Percentiles rank a stretch among this genome's conserved stretches.
phyloP scores from a whole-genome alignment of 345 rosid genomes.

The Populus euphratica region DNA sequence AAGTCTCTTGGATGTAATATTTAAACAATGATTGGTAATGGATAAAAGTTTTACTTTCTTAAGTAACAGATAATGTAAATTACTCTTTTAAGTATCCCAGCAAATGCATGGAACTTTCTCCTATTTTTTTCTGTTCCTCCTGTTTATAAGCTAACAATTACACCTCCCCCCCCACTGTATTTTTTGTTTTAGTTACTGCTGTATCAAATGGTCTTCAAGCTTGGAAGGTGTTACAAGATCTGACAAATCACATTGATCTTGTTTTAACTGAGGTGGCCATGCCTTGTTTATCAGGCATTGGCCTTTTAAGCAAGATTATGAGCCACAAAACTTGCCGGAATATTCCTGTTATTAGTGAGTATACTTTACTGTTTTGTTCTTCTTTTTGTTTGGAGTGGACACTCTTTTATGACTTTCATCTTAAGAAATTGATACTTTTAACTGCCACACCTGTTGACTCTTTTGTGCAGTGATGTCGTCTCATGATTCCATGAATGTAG shows the following conservation, averaged over 20 bases:
- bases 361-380: background rate
- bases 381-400: background rate
- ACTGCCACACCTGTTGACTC: slow-evolving; percentile 8
- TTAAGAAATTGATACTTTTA: background rate
- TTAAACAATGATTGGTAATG: background rate
- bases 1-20: background rate
- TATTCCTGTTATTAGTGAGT: slow-evolving; percentile 44
- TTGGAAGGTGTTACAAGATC: slow-evolving; percentile 52
- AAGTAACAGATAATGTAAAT: background rate
- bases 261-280: slow-evolving; percentile 54
- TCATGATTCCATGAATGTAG: slow-evolving; percentile 22
- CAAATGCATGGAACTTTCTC: background rate
- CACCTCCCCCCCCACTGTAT: background rate
- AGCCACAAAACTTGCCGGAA: slow-evolving; percentile 50
- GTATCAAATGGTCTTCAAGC: slow-evolving; percentile 62
- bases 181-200: slow-evolving; percentile 36
- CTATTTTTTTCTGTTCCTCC: background rate
- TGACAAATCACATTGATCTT: slow-evolving; percentile 48
- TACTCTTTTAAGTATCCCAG: background rate
- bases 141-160: background rate
- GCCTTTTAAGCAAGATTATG: slow-evolving; percentile 56
- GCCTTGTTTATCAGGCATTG: slow-evolving; percentile 55
- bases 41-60: background rate
- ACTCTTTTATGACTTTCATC: background rate
- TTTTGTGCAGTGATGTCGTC: slow-evolving; percentile 32